phyloP scores from a whole-genome alignment of 441 rosid genomes.

The Kokia cookei region DNA sequence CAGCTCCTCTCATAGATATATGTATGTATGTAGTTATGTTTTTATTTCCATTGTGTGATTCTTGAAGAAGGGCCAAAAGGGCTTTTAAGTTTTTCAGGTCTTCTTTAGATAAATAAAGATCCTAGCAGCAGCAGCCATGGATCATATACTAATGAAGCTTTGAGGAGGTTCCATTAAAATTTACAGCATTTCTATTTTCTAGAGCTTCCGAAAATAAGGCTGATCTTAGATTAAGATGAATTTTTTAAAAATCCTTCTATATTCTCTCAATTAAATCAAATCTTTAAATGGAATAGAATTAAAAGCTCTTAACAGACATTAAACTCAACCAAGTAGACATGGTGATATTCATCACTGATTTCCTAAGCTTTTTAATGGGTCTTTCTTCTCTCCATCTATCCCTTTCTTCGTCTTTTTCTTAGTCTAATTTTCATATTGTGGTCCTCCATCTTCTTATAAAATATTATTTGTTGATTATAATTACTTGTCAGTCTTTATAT shows the following conservation, averaged over 20 bases:
- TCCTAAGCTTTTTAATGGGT: not conserved
- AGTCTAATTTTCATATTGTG: not conserved
- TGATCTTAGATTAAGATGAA: not conserved
- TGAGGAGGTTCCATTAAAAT: not conserved
- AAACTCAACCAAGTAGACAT: not conserved
- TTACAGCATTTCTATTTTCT: not conserved
- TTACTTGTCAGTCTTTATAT: not conserved
- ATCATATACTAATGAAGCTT: not conserved
- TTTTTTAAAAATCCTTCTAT: not conserved
- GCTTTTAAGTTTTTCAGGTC: not conserved
- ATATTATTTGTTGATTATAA: no score
- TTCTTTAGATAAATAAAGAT: not conserved
- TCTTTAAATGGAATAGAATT: no score
- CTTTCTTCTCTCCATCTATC: not conserved
- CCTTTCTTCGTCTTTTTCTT: not conserved
- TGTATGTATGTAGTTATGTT: not conserved
- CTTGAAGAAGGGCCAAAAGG: not conserved
- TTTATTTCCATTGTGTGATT: not conserved
- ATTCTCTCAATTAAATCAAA: no score
- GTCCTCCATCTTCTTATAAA: not conserved
- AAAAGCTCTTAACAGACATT: no score
- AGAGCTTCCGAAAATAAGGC: no score
- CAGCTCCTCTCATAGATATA: not conserved
- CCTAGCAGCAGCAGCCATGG: not conserved
- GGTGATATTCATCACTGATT: not conserved